Conservation (phyloP, 106 monocot species). For the Phalaenopsis aphrodite region DNA sequence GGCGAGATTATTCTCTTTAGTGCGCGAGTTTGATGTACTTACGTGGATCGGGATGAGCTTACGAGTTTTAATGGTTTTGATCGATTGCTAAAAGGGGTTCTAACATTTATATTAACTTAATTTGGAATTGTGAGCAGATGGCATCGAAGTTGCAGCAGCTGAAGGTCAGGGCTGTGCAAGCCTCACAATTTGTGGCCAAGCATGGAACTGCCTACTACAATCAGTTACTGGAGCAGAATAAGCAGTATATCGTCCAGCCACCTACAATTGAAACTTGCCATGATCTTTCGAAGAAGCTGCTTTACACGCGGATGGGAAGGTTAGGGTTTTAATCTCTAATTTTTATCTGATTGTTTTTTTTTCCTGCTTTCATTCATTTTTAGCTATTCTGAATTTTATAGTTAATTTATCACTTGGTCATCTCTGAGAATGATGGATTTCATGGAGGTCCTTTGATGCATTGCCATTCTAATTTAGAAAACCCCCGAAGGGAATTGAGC, state of each 20-base stretch:
- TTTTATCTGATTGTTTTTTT: not conserved
- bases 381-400: not conserved
- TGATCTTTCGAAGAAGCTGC: slow-evolving; percentile 12
- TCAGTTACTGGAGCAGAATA: slow-evolving; percentile 16
- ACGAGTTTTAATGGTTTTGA: not conserved
- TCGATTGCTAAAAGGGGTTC: not conserved
- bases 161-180: slow-evolving; percentile 9
- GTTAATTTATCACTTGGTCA: not conserved
- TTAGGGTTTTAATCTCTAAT: not conserved
- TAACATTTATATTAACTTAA: not conserved
- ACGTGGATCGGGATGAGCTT: not conserved
- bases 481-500: no score
- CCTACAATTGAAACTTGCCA: slow-evolving; percentile 11
- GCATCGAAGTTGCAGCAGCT: slow-evolving; percentile 12
- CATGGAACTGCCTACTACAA: slow-evolving; percentile 16
- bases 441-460: not conserved
- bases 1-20: not conserved
- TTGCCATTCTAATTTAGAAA: not conserved
- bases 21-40: not conserved
- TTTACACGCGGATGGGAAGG: slow-evolving; percentile 17
- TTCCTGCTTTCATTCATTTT: not conserved
- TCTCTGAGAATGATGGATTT: not conserved
- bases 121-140: slow-evolving; percentile 10
- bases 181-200: slow-evolving; percentile 8
- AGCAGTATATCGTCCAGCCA: slow-evolving; percentile 13